Evolutionary conservation across 106 monocot species (phyloP), one percentile per base, ranked within the genome.

Genomic region (Dendrobium officinale): DNA sequence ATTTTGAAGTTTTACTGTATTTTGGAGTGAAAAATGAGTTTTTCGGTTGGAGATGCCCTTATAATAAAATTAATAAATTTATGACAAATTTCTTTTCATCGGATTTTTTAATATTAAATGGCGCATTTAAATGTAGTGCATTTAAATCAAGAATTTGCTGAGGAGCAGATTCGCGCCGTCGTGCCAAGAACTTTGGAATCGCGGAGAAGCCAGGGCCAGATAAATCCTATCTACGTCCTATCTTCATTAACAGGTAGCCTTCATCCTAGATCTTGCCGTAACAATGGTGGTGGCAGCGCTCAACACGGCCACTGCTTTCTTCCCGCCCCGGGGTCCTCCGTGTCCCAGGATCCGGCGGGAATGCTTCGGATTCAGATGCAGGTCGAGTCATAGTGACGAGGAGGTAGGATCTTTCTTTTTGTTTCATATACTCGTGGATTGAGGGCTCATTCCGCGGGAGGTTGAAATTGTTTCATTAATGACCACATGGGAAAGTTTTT

Each of bases 191-290:
- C 37, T 2, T 47, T 31, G 44, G 24, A 45, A 75, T 4, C 75
- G 17, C 75, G 61, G 80, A 78, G 75, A 16, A 84, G 81, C 72
- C 78, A 84, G 66, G 75, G 44, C 94, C 94, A 88, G 77, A 86
- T 77, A 90, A 94, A 91, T 78, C 86, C 91, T 90, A 94, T 94
- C 85, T 51, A 3, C 51, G 3, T 45, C 8, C 6, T 45, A 45
- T 6, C 45, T 9, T 45, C 31, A 78, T 61, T 40, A 43, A 8
- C n/a, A 58, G 42, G 13, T 75, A 42, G 15, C 40, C 42, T 49
- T 82, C 64, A 80, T 24, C 82, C 85, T 78, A 79, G 82, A 81
- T 81, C 81, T 79, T 19, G 5, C 75, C 33, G 43, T 33, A 22
- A 74, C 73, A 19, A 91, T 91, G 93, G 86, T 81, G 68, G 88